Base-by-base conservation (phyloP, 2,329 filamentous ascomycete genomes). In the Cordyceps javanica region DNA sequence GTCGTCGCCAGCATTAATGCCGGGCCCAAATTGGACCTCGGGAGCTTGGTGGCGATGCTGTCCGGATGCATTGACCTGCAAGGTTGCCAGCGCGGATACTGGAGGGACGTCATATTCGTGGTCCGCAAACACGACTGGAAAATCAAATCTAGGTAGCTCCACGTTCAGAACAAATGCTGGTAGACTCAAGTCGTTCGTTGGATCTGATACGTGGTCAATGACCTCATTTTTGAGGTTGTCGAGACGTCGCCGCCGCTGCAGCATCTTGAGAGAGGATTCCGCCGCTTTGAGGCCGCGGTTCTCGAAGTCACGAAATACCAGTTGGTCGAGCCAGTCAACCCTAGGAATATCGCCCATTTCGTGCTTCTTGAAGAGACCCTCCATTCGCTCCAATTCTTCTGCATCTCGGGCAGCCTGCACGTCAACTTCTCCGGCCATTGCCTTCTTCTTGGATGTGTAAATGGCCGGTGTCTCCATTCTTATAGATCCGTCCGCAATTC, bases 261-360 rank as follows among this genome's bases (percentile, higher is more conserved):
- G 75, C 58, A 80, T 78, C 68, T 83, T 88, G 65, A 83, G 76
- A 1, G 85, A 85, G 41, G 82, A 80, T 64, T 80, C 82, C 36
- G 88, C 85, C 11, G 83, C 82, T 65, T 86, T 80, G 3, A 85
- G 69, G 23, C 87, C 83, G 59, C 85, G 80, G 73, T 89, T 94
- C 74, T 96, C 93, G 60, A 96, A 87, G 53, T 88, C 88, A 41
- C 93, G 86, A 69, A 96, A 99, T 3, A 97, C 92, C 65, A 97
- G 81, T 67, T 94, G 90, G 70, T 99, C 94, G 44, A 99, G 82
- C 95, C 94, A 99, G 66, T 95, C 90, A 49, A 96, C 89, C 16
- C 91, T 85, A 0, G 90, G 86, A 26, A 99, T 93, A 69, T 99
- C 94, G 19, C 91, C 92, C 88, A 97, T 95, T 69, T 99, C 95